Evolutionary conservation across 768 basidiomycete species (phyloP).

Genomic region (Rhizopogon vesiculosus): DNA sequence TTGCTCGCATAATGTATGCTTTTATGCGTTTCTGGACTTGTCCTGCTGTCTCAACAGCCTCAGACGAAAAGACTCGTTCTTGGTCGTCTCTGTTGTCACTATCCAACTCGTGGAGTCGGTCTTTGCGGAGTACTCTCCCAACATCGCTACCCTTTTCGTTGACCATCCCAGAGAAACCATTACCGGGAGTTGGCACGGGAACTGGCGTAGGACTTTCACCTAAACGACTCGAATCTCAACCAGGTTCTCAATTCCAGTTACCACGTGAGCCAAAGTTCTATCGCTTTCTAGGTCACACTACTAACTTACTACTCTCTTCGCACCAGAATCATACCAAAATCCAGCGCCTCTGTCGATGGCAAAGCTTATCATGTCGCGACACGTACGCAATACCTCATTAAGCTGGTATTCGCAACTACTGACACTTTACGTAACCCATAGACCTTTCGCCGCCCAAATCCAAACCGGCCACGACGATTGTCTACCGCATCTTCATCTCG

Average conservation of each 20-base stretch:
- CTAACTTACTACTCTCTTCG: conserved; percentile 16
- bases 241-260: conserved; percentile 23
- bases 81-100: not conserved
- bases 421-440: conserved; percentile 3
- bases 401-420: conserved; percentile 6
- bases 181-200: conserved; percentile 5
- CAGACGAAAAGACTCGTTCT: conserved; percentile 11
- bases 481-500: conserved; percentile 15
- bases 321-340: conserved; percentile 39
- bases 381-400: conserved; percentile 29
- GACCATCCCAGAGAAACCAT: conserved; percentile 15
- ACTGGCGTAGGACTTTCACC: conserved; percentile 3
- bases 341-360: conserved; percentile 44
- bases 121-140: conserved; percentile 21
- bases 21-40: conserved; percentile 24
- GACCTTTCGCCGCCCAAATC: conserved; percentile 30
- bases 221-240: conserved; percentile 7
- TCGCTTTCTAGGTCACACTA: not conserved
- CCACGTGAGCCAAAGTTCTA: conserved; percentile 21
- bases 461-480: conserved; percentile 19
- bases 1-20: conserved; percentile 25
- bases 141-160: conserved; percentile 23
- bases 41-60: conserved; percentile 9
- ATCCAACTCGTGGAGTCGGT: conserved; percentile 10
- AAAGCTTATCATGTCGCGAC: conserved; percentile 50